Evolutionary conservation across 2,329 filamentous ascomycete species (phyloP), one percentile per base, ranked within the genome.

Genomic region (Tolypocladium ovalisporum): DNA sequence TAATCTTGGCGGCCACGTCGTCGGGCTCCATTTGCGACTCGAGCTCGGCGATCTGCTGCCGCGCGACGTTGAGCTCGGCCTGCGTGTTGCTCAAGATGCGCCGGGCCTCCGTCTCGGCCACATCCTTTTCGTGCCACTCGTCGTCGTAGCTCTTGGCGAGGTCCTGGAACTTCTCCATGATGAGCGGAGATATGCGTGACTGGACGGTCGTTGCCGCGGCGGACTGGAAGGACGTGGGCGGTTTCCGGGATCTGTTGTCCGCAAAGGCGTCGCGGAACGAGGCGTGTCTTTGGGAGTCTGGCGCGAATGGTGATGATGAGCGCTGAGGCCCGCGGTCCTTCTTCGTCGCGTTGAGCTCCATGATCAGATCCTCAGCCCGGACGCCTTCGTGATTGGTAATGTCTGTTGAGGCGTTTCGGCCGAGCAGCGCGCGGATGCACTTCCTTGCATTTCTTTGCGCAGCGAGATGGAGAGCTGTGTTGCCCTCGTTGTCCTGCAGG

Each of bases 391-490:
- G 78, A 69, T 97, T 99, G 24, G 84, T 79, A 56, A 97, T 87
- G 65, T 96, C 86, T 0, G 90, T 88, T 3, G 86, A 84, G 4
- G 92, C 92, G 59, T 92, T 90, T 54, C 93, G 87, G 37, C 85
- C 85, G 69, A 92, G 71, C 76, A 90, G 72, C 76, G 86, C 79
- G 74, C 94, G 88, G 57, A 96, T 87, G 63, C 92, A 95, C 65
- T 97, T 96, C 51, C 91, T 86, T 22, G 93, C 90, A 57, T 91
- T 90, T 58, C 90, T 87, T 66, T 91, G 86, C 12, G 93, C 90
- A 0, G 85, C 84, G 9, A 88, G 75, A 60, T 87, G 85, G 55
- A 87, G 72, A 3, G 94, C 92, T 0, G 94, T 97, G 69, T 99
- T 95, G 44, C 93, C 93, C 44, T 91, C 86, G 34, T 86, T 78